Conservation (phyloP, 2,329 filamentous ascomycete species). For the Trichoderma sp. region DNA sequence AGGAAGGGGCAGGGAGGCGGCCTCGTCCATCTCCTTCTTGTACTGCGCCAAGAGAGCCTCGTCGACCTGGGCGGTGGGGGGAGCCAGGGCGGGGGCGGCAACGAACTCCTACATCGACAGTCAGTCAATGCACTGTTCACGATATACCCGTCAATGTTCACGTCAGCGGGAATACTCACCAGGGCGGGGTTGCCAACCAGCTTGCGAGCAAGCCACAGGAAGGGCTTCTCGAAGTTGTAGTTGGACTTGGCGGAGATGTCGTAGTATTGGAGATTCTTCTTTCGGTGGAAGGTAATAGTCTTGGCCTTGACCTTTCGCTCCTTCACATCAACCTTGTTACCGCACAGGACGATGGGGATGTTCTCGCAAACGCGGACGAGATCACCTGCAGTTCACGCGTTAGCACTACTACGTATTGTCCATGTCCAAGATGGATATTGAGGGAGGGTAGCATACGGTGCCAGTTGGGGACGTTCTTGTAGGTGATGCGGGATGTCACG, state of each 20-base stretch:
- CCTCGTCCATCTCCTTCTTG: slow-evolving; percentile 81
- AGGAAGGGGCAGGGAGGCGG: slow-evolving; percentile 79
- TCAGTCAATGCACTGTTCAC: not conserved
- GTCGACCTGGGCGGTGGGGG: slow-evolving; percentile 88
- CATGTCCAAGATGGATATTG: not conserved
- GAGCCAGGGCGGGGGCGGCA: slow-evolving; percentile 88
- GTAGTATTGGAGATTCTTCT: slow-evolving; percentile 99
- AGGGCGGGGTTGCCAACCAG: slow-evolving; percentile 80
- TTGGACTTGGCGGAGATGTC: slow-evolving; percentile 99
- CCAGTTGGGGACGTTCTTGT: slow-evolving; percentile 99
- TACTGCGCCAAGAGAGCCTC: slow-evolving; percentile 76
- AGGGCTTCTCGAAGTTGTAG: slow-evolving; percentile 99
- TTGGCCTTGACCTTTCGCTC: slow-evolving; percentile 99
- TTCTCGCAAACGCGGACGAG: slow-evolving; percentile 99
- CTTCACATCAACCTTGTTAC: slow-evolving; percentile 99
- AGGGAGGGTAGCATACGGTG: slow-evolving; percentile 69
- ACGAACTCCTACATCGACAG: slow-evolving; percentile 74
- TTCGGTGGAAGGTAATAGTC: slow-evolving; percentile 99
- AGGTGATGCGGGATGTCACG: slow-evolving; percentile 98
- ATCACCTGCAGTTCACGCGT: slow-evolving; percentile 61
- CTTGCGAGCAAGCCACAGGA: slow-evolving; percentile 99
- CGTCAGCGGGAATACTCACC: slow-evolving; percentile 18
- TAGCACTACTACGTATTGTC: slow-evolving; percentile 14
- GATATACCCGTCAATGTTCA: not conserved
- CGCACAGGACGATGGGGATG: slow-evolving; percentile 95